Evolutionary conservation across 371 early-diverging fungal genomes (phyloP).

Genomic region (Synchytrium microbalum): DNA sequence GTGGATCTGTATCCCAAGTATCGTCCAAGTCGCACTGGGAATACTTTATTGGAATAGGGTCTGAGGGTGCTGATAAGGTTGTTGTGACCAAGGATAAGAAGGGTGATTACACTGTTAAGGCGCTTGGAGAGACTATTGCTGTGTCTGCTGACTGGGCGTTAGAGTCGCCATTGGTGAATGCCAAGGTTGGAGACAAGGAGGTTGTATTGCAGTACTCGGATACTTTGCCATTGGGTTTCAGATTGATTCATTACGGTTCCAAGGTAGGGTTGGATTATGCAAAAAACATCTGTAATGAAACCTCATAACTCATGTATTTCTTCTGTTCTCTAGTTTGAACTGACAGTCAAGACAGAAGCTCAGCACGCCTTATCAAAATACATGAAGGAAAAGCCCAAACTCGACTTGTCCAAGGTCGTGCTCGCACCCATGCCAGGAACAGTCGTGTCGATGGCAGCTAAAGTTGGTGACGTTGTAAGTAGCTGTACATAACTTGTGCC

Average conservation of each 20-base stretch:
- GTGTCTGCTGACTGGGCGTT: conserved; percentile 62
- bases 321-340: conserved; percentile 48
- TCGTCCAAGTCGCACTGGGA: conserved; percentile 30
- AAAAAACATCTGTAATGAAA: neutral
- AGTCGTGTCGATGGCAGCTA: conserved; percentile 75
- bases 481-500: conserved; percentile 23
- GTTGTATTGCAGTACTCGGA: conserved; percentile 76
- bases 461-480: conserved; percentile 73
- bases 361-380: conserved; percentile 59
- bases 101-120: neutral
- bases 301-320: neutral
- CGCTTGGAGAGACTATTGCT: conserved; percentile 29
- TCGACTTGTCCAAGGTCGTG: conserved; percentile 63
- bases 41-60: neutral
- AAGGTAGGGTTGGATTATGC: conserved; percentile 50
- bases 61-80: neutral
- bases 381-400: conserved; percentile 69
- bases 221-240: conserved; percentile 61
- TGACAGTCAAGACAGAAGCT: conserved; percentile 48
- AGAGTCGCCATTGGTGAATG: conserved; percentile 63
- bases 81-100: neutral
- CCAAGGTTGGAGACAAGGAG: conserved; percentile 39
- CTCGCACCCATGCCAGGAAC: conserved; percentile 91
- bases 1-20: conserved; percentile 30
- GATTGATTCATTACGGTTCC: conserved; percentile 75